phyloP scores from a whole-genome alignment of 2,329 filamentous ascomycete species.

The Hymenoscyphus fructigenus region DNA sequence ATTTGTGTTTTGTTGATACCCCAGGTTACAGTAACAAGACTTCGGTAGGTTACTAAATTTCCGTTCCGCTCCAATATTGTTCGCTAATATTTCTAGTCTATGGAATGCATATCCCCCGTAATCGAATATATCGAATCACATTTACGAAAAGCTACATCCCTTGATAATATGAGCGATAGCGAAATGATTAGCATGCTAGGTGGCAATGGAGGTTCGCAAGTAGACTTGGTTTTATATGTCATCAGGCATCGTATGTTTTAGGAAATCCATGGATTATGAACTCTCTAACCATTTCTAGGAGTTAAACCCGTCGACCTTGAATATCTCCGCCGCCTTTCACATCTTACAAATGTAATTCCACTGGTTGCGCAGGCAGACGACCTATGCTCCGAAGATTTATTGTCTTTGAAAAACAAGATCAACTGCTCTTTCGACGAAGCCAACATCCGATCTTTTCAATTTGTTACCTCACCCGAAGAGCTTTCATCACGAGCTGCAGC shows the following conservation, averaged over 20 bases:
- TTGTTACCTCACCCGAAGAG: slow-evolving; percentile 40
- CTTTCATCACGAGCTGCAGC: slow-evolving; percentile 36
- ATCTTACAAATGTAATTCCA: slow-evolving; percentile 81
- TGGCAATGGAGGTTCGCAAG: slow-evolving; percentile 77
- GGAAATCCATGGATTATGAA: background rate
- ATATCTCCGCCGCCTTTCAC: slow-evolving; percentile 67
- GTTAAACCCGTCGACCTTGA: slow-evolving; percentile 65
- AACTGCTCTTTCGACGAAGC: slow-evolving; percentile 54
- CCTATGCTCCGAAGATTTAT: slow-evolving; percentile 57
- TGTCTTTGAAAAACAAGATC: slow-evolving; percentile 59
- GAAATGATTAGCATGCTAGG: slow-evolving; percentile 78
- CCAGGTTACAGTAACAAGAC: slow-evolving; percentile 58
- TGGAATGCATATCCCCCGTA: slow-evolving; percentile 59
- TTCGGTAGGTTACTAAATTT: slow-evolving; percentile 44
- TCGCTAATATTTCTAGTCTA: slow-evolving; percentile 42
- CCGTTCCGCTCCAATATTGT: slow-evolving; percentile 10
- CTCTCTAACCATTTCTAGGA: slow-evolving; percentile 42
- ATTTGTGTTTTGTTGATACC: slow-evolving; percentile 91
- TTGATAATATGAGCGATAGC: slow-evolving; percentile 62
- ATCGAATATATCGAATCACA: slow-evolving; percentile 72
- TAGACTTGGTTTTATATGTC: slow-evolving; percentile 84
- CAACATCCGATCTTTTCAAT: slow-evolving; percentile 65
- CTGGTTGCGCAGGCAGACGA: slow-evolving; percentile 76
- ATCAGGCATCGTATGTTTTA: slow-evolving; percentile 63
- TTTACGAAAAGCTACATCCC: slow-evolving; percentile 60